Evolutionary conservation across 805 yeast species (phyloP).

Genomic region (Kazachstania bromeliacearum): DNA sequence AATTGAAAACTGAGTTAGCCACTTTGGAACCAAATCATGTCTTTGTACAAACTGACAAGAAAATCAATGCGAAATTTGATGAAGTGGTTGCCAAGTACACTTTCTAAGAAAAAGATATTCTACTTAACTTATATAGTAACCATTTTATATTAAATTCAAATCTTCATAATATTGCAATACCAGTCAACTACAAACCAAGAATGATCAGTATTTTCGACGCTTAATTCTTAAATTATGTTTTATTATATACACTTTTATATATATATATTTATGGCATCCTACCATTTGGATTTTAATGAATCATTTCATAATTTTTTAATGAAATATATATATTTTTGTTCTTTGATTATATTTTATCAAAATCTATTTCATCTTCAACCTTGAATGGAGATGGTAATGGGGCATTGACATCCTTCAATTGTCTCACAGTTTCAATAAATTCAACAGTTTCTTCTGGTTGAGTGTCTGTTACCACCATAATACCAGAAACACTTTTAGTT

Average conservation of each 20-base stretch:
- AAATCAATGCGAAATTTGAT: conserved; percentile 58
- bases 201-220: too few relatives aligned
- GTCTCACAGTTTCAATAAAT: conserved; percentile 75
- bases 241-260: too few relatives aligned
- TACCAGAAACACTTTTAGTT: conserved; percentile 58
- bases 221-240: too few relatives aligned
- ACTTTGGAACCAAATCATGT: conserved; percentile 47
- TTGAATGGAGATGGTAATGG: conserved; percentile 36
- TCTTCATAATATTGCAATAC: too few relatives aligned
- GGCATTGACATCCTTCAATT: conserved; percentile 62
- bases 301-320: too few relatives aligned
- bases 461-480: conserved; percentile 60
- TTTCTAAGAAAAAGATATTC: conserved; percentile 2
- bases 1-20: conserved; percentile 39
- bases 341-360: conserved; percentile 5
- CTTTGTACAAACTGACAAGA: conserved; percentile 46
- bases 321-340: not conserved
- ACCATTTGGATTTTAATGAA: too few relatives aligned
- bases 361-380: conserved; percentile 26
- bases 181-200: too few relatives aligned
- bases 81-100: conserved; percentile 54
- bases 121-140: not conserved
- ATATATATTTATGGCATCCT: too few relatives aligned
- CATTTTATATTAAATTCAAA: too few relatives aligned
- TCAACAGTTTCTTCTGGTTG: conserved; percentile 52